Conservation (phyloP, 345 rosid genomes). For the Passiflora organensis region DNA sequence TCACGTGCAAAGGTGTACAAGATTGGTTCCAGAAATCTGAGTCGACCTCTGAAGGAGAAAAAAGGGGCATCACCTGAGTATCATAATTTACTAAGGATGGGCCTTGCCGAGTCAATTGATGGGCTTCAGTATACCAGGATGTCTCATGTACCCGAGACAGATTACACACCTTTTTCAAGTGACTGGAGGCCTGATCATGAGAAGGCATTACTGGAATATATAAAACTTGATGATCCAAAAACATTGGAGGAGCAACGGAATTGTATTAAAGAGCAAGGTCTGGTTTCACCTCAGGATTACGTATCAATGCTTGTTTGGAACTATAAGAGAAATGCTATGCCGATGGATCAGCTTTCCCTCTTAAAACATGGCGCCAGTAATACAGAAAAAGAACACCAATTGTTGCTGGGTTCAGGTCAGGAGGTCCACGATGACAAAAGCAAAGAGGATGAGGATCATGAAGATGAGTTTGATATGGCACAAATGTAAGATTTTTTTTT, state of each 20-base stretch:
- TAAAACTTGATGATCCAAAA: conserved; percentile 66
- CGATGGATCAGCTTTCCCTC: conserved; percentile 60
- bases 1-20: conserved; percentile 92
- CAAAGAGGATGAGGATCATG: conserved; percentile 16
- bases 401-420: neutral
- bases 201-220: conserved; percentile 70
- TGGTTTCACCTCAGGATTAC: conserved; percentile 87
- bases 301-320: conserved; percentile 95
- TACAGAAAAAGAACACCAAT: conserved; percentile 22
- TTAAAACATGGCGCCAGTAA: conserved; percentile 19
- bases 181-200: conserved; percentile 93
- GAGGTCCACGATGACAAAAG: conserved; percentile 4
- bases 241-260: conserved; percentile 68
- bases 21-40: conserved; percentile 54
- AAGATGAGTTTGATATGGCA: conserved; percentile 14
- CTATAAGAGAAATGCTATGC: conserved; percentile 77
- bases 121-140: conserved; percentile 90
- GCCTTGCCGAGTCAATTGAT: conserved; percentile 81
- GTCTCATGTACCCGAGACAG: conserved; percentile 92
- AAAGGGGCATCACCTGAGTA: conserved; percentile 89
- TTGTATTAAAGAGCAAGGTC: conserved; percentile 66
- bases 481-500: conserved; percentile 11
- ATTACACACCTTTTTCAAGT: conserved; percentile 77
- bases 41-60: conserved; percentile 82
- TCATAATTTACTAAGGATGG: conserved; percentile 82